These are phyloP conservation scores for Trametes polyzona DNA, from an alignment of 1,284 basidiomycete species.

Conservation along the genomic window DNA sequence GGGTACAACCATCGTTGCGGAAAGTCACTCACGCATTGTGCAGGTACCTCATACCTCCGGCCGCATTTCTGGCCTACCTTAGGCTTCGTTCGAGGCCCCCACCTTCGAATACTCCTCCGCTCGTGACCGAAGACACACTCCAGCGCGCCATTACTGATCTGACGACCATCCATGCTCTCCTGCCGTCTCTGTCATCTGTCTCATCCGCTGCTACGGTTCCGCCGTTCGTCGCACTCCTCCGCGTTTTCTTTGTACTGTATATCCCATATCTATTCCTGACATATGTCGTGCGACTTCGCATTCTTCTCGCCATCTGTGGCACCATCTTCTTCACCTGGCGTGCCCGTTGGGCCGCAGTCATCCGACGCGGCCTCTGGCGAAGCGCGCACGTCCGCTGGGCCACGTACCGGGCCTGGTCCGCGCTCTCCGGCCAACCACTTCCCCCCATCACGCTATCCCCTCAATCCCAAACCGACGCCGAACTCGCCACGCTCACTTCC, in stretches of 20 bases:
- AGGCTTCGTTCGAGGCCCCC: conserved; percentile 37
- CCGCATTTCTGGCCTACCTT: conserved; percentile 41
- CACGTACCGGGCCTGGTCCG: conserved; percentile 50
- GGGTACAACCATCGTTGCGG: too few relatives aligned
- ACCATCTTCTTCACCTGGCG: conserved; percentile 63
- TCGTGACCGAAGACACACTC: conserved; percentile 66
- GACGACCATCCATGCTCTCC: conserved; percentile 54
- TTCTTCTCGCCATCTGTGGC: conserved; percentile 63
- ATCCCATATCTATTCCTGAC: conserved; percentile 64
- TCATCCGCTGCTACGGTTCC: conserved; percentile 30
- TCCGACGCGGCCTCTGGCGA: conserved; percentile 57
- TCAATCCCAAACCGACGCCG: conserved; percentile 33
- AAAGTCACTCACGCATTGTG: background rate
- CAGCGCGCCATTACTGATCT: conserved; percentile 59
- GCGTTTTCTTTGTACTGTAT: conserved; percentile 54
- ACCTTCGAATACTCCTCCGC: conserved; percentile 36
- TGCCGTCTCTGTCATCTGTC: conserved; percentile 39
- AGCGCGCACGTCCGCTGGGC: conserved; percentile 72
- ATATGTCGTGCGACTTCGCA: conserved; percentile 56
- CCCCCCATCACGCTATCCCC: conserved; percentile 37
- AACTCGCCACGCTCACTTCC: conserved; percentile 33
- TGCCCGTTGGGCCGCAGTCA: conserved; percentile 63
- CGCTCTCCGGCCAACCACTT: conserved; percentile 57
- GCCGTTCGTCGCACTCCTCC: conserved; percentile 43
- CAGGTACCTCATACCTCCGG: conserved; percentile 50